Base-by-base conservation (phyloP, 2,329 filamentous ascomycete species). In the Amylocarpus encephaloides region DNA sequence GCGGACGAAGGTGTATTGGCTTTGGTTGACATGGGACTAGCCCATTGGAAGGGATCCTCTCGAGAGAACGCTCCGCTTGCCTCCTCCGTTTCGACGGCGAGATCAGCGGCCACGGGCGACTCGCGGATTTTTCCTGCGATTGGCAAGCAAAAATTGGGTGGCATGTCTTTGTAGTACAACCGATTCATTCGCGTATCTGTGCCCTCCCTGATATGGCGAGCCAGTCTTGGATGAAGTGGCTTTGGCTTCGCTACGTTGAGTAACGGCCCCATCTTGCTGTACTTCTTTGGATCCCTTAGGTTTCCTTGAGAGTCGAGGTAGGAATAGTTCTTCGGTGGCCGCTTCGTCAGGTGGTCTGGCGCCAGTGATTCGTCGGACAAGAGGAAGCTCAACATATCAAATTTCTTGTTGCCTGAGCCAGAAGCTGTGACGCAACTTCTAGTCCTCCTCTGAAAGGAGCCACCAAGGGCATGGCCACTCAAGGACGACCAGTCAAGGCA, bases 221-320 rank as follows among this genome's bases (percentile, higher is more conserved):
- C 40, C 11, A 63, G 45, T 22, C 53, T 61, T 10, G 62, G 62
- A 43, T 64, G 61, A 5, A 26, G 30, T 26, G 22, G 22, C 22
- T 26, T 26, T 26, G 22, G 4, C 22, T 26, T 26, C 7, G 22
- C 22, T 26, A 26, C 22, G 7, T 26, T 26, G 22, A 26, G 22
- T 4, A 26, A 26, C 22, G 22, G 22, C 7, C 22, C 22, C 22
- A 26, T 26, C 15, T 46, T 46, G n/a, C n/a, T 16, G 50, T 56
- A 56, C 33, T 51, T 58, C 44, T 53, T 40, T 10, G 39, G 55
- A 16, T 58, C 38, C 42, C 50, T 59, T 39, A 61, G 50, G 19
- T 49, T 48, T 29, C 55, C 56, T 15, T 43, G 48, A 44, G 26
- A 19, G 7, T 33, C 49, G 39, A 59, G 30, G 34, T 62, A 62